Conservation (phyloP, 768 basidiomycete species). For the Lentinula edodes region DNA sequence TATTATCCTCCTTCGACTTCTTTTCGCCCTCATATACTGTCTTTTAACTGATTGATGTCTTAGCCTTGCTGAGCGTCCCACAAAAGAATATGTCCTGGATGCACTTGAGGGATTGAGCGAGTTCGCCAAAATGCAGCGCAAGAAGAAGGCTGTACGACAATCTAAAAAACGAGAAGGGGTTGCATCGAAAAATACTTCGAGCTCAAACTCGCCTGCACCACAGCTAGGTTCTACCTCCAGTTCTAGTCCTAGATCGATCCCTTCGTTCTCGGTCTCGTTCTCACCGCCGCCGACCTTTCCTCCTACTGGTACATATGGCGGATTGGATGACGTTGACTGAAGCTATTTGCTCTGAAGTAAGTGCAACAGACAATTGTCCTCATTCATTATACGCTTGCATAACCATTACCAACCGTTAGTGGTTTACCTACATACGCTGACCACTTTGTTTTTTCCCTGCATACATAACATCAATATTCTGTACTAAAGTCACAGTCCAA, state of each 20-base stretch:
- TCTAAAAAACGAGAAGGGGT: constrained; percentile 14
- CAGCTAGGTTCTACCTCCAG: neutral
- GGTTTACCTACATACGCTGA: neutral
- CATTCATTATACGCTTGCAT: neutral
- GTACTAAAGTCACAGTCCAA: neutral
- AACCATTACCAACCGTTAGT: neutral
- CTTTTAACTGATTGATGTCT: neutral
- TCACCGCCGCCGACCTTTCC: neutral
- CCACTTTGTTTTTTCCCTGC: neutral
- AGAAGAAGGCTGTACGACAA: constrained; percentile 22
- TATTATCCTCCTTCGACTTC: neutral
- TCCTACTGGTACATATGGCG: constrained; percentile 8
- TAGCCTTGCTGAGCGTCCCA: constrained; percentile 51
- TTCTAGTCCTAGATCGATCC: neutral
- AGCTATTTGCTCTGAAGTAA: constrained; percentile 9
- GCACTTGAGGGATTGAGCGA: constrained; percentile 41
- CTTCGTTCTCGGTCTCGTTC: constrained; percentile 4
- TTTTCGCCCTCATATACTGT: neutral
- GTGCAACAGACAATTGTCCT: too few species aligned
- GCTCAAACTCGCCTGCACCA: neutral
- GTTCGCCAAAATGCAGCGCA: constrained; percentile 48
- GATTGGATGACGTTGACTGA: constrained; percentile 28
- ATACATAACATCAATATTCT: neutral
- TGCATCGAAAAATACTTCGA: neutral
- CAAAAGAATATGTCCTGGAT: constrained; percentile 46